Evolutionary conservation across 2,329 filamentous ascomycete genomes (phyloP).

Genomic region (Zopfia rhizophila): DNA sequence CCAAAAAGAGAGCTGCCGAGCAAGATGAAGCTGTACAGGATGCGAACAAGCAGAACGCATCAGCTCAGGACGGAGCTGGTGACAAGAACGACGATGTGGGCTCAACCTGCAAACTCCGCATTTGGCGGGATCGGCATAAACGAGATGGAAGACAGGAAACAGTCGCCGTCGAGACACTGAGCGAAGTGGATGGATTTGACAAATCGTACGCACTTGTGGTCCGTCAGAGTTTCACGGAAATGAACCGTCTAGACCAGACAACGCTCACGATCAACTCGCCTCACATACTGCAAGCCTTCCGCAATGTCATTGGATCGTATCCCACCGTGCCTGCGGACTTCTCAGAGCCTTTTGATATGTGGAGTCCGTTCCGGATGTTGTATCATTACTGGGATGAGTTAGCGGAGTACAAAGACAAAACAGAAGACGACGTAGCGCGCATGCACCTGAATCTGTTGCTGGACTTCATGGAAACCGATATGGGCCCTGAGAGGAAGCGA

Average conservation of each 20-base stretch:
- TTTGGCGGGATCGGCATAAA: slow-evolving; percentile 14
- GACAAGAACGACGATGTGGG: slow-evolving; percentile 9
- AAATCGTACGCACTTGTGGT: slow-evolving; percentile 30
- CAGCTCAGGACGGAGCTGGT: no score
- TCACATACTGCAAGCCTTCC: slow-evolving; percentile 58
- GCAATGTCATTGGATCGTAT: slow-evolving; percentile 62
- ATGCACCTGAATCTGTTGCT: slow-evolving; percentile 36
- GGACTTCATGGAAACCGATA: slow-evolving; percentile 26
- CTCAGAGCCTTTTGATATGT: slow-evolving; percentile 50
- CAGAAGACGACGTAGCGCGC: slow-evolving; percentile 25
- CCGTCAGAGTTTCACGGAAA: slow-evolving; percentile 31
- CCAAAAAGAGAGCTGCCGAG: no score
- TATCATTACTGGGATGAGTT: slow-evolving; percentile 60
- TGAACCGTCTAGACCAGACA: slow-evolving; percentile 30
- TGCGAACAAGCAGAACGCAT: no score
- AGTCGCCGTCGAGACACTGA: slow-evolving; percentile 3
- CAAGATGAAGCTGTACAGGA: no score
- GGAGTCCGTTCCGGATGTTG: slow-evolving; percentile 61
- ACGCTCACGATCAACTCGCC: slow-evolving; percentile 36
- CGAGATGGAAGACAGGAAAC: slow-evolving; percentile 5
- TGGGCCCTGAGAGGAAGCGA: slow-evolving; percentile 23
- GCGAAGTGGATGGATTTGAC: slow-evolving; percentile 9
- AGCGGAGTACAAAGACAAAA: slow-evolving; percentile 32
- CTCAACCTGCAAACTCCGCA: slow-evolving; percentile 13
- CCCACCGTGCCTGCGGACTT: slow-evolving; percentile 47